These are phyloP conservation scores for Cryomyces minteri DNA, from an alignment of 495 filamentous ascomycete genomes.

Conservation along the genomic window DNA sequence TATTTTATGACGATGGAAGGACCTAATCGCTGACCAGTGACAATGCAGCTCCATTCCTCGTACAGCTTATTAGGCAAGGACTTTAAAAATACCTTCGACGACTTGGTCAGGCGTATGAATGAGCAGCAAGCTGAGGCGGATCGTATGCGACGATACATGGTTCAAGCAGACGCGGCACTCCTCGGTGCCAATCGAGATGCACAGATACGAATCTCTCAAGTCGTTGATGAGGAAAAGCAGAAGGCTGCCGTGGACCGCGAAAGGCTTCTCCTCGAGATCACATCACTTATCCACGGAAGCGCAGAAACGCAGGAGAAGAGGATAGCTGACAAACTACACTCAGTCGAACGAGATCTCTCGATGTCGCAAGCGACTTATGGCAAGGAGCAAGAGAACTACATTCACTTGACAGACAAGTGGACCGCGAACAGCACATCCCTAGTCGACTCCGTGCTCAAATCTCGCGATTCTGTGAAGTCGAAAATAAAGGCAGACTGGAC, in stretches of 20 bases:
- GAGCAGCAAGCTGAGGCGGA: constrained; percentile 67
- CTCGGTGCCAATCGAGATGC: constrained; percentile 47
- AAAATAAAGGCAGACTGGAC: constrained; percentile 81
- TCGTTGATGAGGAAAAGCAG: constrained; percentile 55
- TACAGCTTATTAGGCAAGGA: constrained; percentile 81
- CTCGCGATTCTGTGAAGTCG: constrained; percentile 55
- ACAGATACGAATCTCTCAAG: constrained; percentile 46
- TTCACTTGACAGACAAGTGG: constrained; percentile 60
- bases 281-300: constrained; percentile 50
- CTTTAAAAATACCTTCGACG: constrained; percentile 71
- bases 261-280: constrained; percentile 56
- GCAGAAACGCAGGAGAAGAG: constrained; percentile 54
- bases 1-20: background rate
- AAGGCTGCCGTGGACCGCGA: constrained; percentile 59
- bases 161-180: constrained; percentile 42
- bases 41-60: constrained; percentile 50
- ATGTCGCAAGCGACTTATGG: constrained; percentile 25
- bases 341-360: constrained; percentile 42
- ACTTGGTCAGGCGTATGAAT: constrained; percentile 49
- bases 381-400: constrained; percentile 49
- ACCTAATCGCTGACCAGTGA: constrained; percentile 8
- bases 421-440: constrained; percentile 46
- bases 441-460: constrained; percentile 48
- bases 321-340: constrained; percentile 40
- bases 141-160: constrained; percentile 47